Evolutionary conservation across 1,284 basidiomycete genomes (phyloP).

Genomic region (Naganishia sp.): DNA sequence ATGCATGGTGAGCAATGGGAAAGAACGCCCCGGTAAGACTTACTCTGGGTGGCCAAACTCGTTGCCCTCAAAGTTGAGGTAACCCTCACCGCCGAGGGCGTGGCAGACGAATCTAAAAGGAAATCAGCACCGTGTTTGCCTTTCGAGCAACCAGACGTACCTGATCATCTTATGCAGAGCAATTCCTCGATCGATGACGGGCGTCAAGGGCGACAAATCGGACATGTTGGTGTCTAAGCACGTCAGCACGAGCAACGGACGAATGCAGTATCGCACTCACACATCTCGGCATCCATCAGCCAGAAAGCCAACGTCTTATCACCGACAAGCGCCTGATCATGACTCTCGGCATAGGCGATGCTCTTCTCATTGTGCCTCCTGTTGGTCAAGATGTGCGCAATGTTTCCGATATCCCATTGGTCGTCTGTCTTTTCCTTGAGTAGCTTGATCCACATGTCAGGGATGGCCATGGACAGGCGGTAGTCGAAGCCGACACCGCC

Average conservation of each 20-base stretch:
- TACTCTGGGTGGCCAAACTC: slow-evolving; percentile 97
- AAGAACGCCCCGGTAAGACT: slow-evolving; percentile 34
- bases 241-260: not conserved
- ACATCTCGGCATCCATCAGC: slow-evolving; percentile 99
- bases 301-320: slow-evolving; percentile 99
- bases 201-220: slow-evolving; percentile 79
- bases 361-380: slow-evolving; percentile 86
- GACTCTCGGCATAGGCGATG: slow-evolving; percentile 92
- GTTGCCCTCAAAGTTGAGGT: slow-evolving; percentile 97
- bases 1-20: slow-evolving; percentile 98
- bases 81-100: slow-evolving; percentile 91
- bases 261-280: slow-evolving; percentile 57
- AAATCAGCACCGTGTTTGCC: slow-evolving; percentile 29
- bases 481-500: slow-evolving; percentile 98
- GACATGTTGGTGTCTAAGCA: slow-evolving; percentile 90
- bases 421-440: slow-evolving; percentile 88
- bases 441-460: slow-evolving; percentile 99
- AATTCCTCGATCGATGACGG: slow-evolving; percentile 82
- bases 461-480: slow-evolving; percentile 94
- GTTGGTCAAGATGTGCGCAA: slow-evolving; percentile 87
- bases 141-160: slow-evolving; percentile 55
- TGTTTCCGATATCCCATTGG: slow-evolving; percentile 84
- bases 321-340: slow-evolving; percentile 96
- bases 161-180: slow-evolving; percentile 97
- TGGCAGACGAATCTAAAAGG: slow-evolving; percentile 77